These are phyloP conservation scores for Monosporascus sp. DNA, from an alignment of 2,329 filamentous ascomycete species.

Conservation along the genomic window DNA sequence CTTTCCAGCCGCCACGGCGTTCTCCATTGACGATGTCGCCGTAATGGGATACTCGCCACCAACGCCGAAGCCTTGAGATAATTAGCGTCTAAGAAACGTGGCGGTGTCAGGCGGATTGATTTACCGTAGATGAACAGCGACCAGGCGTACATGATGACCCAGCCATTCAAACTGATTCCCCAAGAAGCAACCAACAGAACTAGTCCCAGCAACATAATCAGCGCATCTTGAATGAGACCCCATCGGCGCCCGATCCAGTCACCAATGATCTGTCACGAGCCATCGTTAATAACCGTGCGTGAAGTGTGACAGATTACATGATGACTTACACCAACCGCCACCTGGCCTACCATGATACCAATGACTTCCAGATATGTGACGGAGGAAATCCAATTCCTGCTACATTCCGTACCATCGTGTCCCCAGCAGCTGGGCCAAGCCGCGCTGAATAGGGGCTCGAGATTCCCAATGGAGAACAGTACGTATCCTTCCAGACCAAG, in stretches of 20 bases:
- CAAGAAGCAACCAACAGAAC: conserved; percentile 88
- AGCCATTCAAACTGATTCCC: conserved; percentile 82
- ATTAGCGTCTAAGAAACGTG: conserved; percentile 25
- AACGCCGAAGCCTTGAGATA: conserved; percentile 45
- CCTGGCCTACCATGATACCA: conserved; percentile 92
- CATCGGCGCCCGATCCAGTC: conserved; percentile 84
- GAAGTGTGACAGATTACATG: not conserved
- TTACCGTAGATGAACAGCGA: conserved; percentile 83
- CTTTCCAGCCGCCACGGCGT: conserved; percentile 77
- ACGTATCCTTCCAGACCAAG: conserved; percentile 93
- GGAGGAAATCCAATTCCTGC: conserved; percentile 72
- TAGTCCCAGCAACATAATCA: conserved; percentile 90
- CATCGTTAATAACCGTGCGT: conserved; percentile 8
- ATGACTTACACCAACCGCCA: conserved; percentile 68
- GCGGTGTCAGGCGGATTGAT: conserved; percentile 37
- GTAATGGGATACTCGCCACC: conserved; percentile 97
- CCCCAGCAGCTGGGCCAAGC: conserved; percentile 79
- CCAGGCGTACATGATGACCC: conserved; percentile 97
- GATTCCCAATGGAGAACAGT: conserved; percentile 92
- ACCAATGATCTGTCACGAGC: conserved; percentile 42
- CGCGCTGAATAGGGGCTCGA: conserved; percentile 73
- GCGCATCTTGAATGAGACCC: conserved; percentile 91
- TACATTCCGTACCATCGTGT: conserved; percentile 56
- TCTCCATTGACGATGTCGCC: conserved; percentile 90
- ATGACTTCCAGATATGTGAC: conserved; percentile 90